These are phyloP conservation scores for Dillenia suffruticosa DNA, from an alignment of 164 flowering plant genomes.

Conservation along the genomic window DNA sequence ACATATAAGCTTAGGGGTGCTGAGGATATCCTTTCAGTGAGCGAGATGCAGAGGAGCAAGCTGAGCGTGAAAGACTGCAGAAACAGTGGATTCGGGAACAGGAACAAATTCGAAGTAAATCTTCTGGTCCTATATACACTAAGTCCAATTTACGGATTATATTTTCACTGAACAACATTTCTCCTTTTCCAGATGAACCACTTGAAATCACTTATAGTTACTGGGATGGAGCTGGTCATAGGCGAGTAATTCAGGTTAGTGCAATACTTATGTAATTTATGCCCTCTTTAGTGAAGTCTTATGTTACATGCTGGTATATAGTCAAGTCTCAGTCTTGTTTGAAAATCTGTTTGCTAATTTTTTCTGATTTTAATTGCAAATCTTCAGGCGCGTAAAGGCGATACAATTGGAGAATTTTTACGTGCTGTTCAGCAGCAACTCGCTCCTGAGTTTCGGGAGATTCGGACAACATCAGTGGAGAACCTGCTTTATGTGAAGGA, in stretches of 20 bases:
- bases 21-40: conserved; percentile 79
- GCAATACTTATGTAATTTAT: not conserved
- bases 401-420: conserved; percentile 85
- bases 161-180: conserved; percentile 11
- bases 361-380: not conserved
- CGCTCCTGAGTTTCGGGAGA: conserved; percentile 97
- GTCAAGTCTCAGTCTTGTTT: not conserved
- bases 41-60: conserved; percentile 99
- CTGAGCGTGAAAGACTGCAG: conserved; percentile 85
- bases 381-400: conserved; percentile 87
- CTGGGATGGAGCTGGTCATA: conserved; percentile 99
- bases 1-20: conserved; percentile 36
- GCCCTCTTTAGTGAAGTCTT: not conserved
- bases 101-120: conserved; percentile 78
- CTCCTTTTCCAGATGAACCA: conserved; percentile 67
- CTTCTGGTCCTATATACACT: not conserved
- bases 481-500: conserved; percentile 96
- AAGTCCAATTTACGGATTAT: too few relatives aligned
- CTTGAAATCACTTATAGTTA: conserved; percentile 97
- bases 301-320: not conserved
- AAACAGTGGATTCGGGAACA: conserved; percentile 91
- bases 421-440: conserved; percentile 98
- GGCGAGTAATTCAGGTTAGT: conserved; percentile 80
- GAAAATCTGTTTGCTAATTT: not conserved
- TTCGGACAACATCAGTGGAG: conserved; percentile 94